These are phyloP conservation scores for Gnaphalium uliginosum DNA, from an alignment of 129 eudicot genomes.

Conservation along the genomic window DNA sequence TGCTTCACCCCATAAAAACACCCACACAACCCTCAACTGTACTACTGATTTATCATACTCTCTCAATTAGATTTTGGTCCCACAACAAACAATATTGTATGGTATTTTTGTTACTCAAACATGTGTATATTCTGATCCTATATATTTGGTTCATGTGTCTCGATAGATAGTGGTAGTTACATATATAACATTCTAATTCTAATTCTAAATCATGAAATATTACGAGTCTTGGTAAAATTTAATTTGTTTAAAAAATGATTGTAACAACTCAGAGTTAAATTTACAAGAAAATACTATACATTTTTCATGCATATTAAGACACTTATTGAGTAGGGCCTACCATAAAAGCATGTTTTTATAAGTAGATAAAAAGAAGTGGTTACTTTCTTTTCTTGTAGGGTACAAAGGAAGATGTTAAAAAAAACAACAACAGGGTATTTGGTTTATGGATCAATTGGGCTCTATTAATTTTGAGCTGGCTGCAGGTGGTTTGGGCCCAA, in stretches of 20 bases:
- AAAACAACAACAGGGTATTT: neutral
- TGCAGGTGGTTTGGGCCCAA: neutral
- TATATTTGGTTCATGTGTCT: neutral
- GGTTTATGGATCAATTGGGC: neutral
- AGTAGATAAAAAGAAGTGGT: neutral
- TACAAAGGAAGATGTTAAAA: neutral
- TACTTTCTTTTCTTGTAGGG: constrained; percentile 15
- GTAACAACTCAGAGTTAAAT: too few species aligned
- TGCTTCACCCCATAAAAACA: constrained; percentile 21
- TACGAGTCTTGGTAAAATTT: too few species aligned
- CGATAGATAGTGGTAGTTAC: too few species aligned
- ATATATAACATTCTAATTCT: too few species aligned
- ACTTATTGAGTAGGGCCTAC: constrained; percentile 11
- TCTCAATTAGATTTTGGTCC: constrained; percentile 36
- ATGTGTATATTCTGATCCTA: neutral
- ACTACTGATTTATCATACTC: constrained; percentile 23
- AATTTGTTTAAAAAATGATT: too few species aligned
- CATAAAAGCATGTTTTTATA: constrained; percentile 1
- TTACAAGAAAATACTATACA: too few species aligned
- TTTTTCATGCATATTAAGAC: neutral
- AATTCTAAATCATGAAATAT: too few species aligned
- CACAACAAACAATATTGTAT: neutral
- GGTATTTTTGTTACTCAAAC: neutral
- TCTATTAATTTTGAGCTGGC: neutral
- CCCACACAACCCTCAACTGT: constrained; percentile 15